A percentile compares a stretch with the other conserved stretches of the same genome.
These are phyloP conservation scores for Suhomyces chickasaworum DNA, from an alignment of 1,139 yeast genomes.

Conservation along the genomic window DNA sequence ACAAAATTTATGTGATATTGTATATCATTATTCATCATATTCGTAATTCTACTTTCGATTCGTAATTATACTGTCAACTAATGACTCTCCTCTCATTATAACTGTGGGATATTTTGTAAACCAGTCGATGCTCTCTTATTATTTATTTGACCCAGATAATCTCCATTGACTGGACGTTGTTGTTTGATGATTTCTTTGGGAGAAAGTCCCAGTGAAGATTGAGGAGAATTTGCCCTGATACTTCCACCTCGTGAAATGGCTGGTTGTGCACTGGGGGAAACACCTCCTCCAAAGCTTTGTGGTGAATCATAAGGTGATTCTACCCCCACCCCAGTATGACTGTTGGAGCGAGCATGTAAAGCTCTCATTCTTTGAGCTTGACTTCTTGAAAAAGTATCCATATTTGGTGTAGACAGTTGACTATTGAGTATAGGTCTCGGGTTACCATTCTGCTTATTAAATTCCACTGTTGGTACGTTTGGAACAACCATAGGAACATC, in stretches of 20 bases:
- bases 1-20: background rate
- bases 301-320: constrained; percentile 29
- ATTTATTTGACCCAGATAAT: constrained; percentile 1
- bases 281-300: constrained; percentile 18
- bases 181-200: constrained; percentile 32
- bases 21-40: constrained; percentile 2
- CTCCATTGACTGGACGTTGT: constrained; percentile 17
- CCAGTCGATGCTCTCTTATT: constrained; percentile 6
- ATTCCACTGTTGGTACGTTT: constrained; percentile 28
- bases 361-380: constrained; percentile 4
- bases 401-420: background rate
- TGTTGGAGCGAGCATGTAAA: constrained; percentile 13
- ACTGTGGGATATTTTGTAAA: constrained; percentile 6
- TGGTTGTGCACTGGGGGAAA: constrained; percentile 11
- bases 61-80: too few relatives aligned
- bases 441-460: background rate
- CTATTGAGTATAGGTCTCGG: background rate
- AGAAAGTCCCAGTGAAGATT: constrained; percentile 36
- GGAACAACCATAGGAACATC: constrained; percentile 46
- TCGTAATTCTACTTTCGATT: constrained; percentile 6
- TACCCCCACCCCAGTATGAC: constrained; percentile 2
- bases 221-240: constrained; percentile 30
- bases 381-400: background rate
- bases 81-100: constrained; percentile 6
- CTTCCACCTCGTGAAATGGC: constrained; percentile 21